phyloP scores from a whole-genome alignment of 169 alveolate species.

The Eimeria necatrix region DNA sequence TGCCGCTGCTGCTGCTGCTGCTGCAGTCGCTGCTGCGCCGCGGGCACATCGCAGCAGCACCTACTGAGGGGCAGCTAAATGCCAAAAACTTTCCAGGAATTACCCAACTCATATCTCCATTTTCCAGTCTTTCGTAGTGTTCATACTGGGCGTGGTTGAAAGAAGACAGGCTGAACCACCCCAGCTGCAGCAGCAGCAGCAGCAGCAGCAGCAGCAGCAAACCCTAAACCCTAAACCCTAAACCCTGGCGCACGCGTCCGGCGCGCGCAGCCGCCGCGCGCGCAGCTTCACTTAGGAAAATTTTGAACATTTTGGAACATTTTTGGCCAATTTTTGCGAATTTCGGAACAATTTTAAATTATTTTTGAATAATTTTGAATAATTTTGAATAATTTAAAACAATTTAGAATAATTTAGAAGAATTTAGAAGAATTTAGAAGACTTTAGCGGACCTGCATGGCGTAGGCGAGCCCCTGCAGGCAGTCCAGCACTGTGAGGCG shows the following conservation, averaged over 20 bases:
- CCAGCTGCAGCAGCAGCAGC: conserved; percentile 79
- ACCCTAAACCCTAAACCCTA: not conserved
- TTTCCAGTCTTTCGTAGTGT: conserved; percentile 94
- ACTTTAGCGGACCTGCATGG: too few species aligned
- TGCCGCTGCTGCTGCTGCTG: not conserved
- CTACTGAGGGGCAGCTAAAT: conserved; percentile 93
- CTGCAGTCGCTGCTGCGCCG: conserved; percentile 84
- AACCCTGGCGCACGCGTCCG: too few species aligned
- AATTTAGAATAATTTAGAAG: too few species aligned
- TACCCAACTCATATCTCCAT: conserved; percentile 95
- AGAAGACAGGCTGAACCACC: conserved; percentile 94
- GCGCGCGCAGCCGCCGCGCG: too few species aligned
- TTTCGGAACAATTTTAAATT: too few species aligned
- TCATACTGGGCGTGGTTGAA: conserved; percentile 94
- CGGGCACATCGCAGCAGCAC: conserved; percentile 12
- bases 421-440: too few species aligned
- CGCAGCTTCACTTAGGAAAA: too few species aligned
- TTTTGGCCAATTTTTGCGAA: too few species aligned
- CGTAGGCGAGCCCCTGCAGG: conserved; percentile 94
- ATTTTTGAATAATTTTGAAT: too few species aligned
- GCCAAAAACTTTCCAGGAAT: conserved; percentile 96
- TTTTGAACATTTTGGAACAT: too few species aligned
- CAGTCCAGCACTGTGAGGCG: conserved; percentile 90
- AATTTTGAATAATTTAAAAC: too few species aligned
- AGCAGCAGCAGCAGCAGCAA: not conserved